Conservation (phyloP, 73 alveolate species). For the Blepharisma stoltei region DNA sequence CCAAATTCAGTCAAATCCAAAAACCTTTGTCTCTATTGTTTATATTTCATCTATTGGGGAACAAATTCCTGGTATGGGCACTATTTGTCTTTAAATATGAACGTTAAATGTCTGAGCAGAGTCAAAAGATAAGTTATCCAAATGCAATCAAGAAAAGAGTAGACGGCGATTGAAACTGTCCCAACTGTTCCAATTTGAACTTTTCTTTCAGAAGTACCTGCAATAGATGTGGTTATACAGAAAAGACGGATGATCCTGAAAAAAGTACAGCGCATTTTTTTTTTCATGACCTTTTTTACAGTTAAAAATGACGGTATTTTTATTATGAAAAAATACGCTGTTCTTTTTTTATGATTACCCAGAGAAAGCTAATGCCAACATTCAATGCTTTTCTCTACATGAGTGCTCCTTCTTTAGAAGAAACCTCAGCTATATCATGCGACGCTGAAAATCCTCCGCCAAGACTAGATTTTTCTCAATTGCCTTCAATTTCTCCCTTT, state of each 20-base stretch:
- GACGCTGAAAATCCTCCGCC: neutral
- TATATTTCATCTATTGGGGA: too few relatives aligned
- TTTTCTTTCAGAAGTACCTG: constrained; percentile 74
- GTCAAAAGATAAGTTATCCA: neutral
- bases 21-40: too few relatives aligned
- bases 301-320: too few relatives aligned
- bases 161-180: constrained; percentile 87
- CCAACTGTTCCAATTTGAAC: constrained; percentile 67
- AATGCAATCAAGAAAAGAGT: constrained; percentile 16
- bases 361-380: neutral
- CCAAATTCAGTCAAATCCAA: too few relatives aligned
- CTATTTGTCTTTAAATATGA: neutral
- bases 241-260: too few relatives aligned
- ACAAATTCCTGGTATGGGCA: neutral
- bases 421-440: neutral
- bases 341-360: too few relatives aligned
- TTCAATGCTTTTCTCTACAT: neutral
- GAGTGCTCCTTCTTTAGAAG: neutral
- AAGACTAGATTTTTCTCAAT: neutral
- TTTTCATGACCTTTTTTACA: too few relatives aligned
- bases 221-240: constrained; percentile 66
- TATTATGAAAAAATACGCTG: too few relatives aligned
- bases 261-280: too few relatives aligned
- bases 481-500: constrained; percentile 16
- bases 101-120: neutral